Conservation (phyloP, 2,329 filamentous ascomycete species). For the Cordyceps tenuipes region DNA sequence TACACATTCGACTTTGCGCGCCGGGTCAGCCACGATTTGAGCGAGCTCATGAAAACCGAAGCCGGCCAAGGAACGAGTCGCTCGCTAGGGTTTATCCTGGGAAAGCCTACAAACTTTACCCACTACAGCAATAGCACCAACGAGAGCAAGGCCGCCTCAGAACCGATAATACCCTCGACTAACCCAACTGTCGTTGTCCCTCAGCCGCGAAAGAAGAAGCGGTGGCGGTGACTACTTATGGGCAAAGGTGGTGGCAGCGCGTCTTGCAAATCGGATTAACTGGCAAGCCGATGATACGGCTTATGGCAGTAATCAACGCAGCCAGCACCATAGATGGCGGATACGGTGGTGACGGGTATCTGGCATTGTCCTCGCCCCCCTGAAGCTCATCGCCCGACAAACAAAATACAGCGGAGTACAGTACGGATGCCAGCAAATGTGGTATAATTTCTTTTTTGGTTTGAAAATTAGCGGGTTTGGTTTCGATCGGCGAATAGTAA, state of each 20-base stretch:
- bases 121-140: slow-evolving; percentile 11
- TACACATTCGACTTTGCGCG: slow-evolving; percentile 24
- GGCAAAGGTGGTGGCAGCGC: neutral
- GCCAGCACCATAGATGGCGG: neutral
- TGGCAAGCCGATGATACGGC: neutral
- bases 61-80: slow-evolving; percentile 17
- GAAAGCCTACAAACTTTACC: slow-evolving; percentile 8
- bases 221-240: slow-evolving; percentile 10
- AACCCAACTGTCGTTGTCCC: slow-evolving; percentile 9
- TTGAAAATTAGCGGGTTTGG: neutral
- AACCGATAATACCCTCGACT: slow-evolving; percentile 6
- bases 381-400: neutral
- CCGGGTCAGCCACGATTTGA: slow-evolving; percentile 22
- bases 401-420: neutral
- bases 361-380: neutral
- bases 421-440: neutral
- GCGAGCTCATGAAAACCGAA: slow-evolving; percentile 15
- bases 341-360: neutral
- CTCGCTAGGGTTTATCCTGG: slow-evolving; percentile 15
- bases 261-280: slow-evolving; percentile 4
- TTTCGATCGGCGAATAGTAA: neutral
- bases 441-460: neutral
- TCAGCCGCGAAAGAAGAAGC: slow-evolving; percentile 11
- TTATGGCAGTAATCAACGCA: neutral
- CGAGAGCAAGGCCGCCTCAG: slow-evolving; percentile 6